phyloP scores from a whole-genome alignment of 1,284 basidiomycete genomes.

The Apiotrichum gamsii region DNA sequence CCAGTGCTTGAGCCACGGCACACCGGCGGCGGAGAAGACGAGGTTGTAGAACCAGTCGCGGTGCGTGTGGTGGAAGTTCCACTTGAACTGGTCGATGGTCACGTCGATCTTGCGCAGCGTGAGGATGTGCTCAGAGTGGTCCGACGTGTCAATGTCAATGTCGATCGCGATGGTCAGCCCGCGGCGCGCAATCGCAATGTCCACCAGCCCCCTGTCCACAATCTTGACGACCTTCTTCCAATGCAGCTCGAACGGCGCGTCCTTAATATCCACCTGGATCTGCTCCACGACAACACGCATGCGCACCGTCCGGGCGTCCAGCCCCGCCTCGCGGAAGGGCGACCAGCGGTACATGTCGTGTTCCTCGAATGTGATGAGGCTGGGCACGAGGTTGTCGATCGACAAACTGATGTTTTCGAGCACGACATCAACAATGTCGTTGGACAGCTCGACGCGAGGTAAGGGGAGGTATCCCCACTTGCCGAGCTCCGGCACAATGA shows the following conservation, averaged over 20 bases:
- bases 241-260: slow-evolving; percentile 1
- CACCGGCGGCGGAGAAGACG: not conserved
- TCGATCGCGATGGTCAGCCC: slow-evolving; percentile 7
- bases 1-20: slow-evolving; percentile 6
- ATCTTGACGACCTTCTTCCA: slow-evolving; percentile 2
- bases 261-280: slow-evolving; percentile 12
- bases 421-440: slow-evolving; percentile 9
- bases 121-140: not conserved
- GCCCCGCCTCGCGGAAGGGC: slow-evolving; percentile 5
- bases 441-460: slow-evolving; percentile 8
- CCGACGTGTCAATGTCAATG: slow-evolving; percentile 7
- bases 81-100: slow-evolving; percentile 7
- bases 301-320: not conserved
- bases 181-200: slow-evolving; percentile 8
- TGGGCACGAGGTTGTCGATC: slow-evolving; percentile 12
- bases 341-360: slow-evolving; percentile 4
- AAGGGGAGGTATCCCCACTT: slow-evolving; percentile 9
- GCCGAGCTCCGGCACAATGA: not conserved
- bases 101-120: slow-evolving; percentile 2
- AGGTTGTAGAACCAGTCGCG: slow-evolving; percentile 4
- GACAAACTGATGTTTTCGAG: slow-evolving; percentile 14
- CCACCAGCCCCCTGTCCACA: slow-evolving; percentile 3
- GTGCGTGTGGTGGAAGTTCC: not conserved
- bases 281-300: slow-evolving; percentile 1
- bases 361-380: slow-evolving; percentile 2